phyloP scores from a whole-genome alignment of 2,329 filamentous ascomycete genomes.

The Alternaria postmessia region DNA sequence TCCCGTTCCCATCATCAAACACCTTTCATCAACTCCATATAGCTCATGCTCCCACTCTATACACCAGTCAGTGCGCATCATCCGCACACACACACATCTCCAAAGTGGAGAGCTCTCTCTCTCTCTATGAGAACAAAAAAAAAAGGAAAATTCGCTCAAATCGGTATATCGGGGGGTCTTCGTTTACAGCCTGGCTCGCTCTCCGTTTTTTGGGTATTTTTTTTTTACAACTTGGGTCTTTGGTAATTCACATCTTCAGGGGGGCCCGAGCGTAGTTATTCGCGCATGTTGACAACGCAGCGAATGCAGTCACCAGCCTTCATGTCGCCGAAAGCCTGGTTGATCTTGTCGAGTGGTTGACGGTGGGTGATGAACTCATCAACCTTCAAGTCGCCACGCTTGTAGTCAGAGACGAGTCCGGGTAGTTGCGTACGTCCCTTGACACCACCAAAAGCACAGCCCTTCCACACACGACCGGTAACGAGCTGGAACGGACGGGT shows the following conservation, averaged over 20 bases:
- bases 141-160: constrained; percentile 5
- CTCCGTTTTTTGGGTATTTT: too few species aligned
- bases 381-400: constrained; percentile 90
- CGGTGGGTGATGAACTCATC: constrained; percentile 99
- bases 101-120: too few species aligned
- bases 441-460: constrained; percentile 96
- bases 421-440: constrained; percentile 95
- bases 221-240: constrained; percentile 1
- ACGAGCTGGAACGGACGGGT: constrained; percentile 98
- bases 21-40: constrained; percentile 2
- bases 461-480: constrained; percentile 96
- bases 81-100: too few species aligned
- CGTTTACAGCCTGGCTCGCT: constrained; percentile 1
- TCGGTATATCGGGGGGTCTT: neutral
- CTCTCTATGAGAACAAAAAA: neutral
- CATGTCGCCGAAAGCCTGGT: constrained; percentile 91
- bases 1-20: too few species aligned
- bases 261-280: constrained; percentile 30
- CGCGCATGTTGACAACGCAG: constrained; percentile 78
- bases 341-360: constrained; percentile 82
- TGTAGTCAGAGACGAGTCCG: constrained; percentile 86
- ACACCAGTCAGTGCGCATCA: constrained; percentile 2
- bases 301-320: constrained; percentile 97
- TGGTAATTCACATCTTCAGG: neutral
- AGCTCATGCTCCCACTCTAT: neutral